A percentile compares a stretch with the other conserved stretches of the same genome.
Conservation (phyloP, 2,329 filamentous ascomycete genomes). For the Diaporthe amygdali region DNA sequence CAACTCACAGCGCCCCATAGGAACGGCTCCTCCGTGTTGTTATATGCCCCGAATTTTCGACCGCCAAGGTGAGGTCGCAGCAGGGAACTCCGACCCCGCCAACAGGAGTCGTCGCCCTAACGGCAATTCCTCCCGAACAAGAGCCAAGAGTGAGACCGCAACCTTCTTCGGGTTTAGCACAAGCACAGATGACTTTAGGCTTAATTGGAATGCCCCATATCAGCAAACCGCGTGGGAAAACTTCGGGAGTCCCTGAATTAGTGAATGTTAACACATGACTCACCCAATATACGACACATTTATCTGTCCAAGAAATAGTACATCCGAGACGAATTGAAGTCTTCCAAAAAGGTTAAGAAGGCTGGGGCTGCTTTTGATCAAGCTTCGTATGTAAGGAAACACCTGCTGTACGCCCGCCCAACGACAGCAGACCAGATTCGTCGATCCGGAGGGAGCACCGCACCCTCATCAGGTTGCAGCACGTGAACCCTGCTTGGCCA, state of each 20-base stretch:
- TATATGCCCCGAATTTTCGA: neutral
- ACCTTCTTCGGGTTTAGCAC: neutral
- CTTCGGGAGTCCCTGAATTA: neutral
- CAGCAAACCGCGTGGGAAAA: neutral
- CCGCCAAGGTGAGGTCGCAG: neutral
- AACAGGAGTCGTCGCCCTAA: slow-evolving; percentile 4
- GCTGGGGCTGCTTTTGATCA: neutral
- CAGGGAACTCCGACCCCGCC: neutral
- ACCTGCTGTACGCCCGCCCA: too few relatives aligned
- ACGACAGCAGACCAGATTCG: neutral
- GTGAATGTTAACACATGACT: neutral
- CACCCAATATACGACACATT: neutral
- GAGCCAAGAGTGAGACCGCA: slow-evolving; percentile 9
- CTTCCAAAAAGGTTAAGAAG: neutral
- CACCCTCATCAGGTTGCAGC: too few relatives aligned
- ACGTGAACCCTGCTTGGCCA: too few relatives aligned
- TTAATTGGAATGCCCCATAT: neutral
- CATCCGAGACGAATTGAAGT: neutral
- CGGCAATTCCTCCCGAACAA: slow-evolving; percentile 18
- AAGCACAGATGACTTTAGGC: slow-evolving; percentile 17
- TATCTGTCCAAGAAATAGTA: too few relatives aligned
- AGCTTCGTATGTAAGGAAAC: too few relatives aligned
- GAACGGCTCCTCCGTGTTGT: neutral
- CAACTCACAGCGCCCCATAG: neutral
- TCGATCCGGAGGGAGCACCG: too few relatives aligned